Percentiles rank a stretch among this genome's conserved stretches.
Conservation (phyloP, 2,329 filamentous ascomycete species). For the Fusarium sp. region DNA sequence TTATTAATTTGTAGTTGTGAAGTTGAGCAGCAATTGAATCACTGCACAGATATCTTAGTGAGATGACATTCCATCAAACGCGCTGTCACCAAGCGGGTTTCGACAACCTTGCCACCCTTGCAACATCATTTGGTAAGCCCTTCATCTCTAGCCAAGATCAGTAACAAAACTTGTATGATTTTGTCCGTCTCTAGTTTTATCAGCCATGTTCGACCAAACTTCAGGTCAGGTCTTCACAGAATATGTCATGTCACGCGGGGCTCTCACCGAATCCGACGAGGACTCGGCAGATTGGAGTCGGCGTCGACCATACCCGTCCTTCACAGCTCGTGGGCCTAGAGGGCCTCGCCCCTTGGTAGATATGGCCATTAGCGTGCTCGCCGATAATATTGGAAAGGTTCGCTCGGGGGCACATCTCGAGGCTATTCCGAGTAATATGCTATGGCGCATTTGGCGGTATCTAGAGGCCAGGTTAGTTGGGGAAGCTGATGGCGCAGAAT, state of each 20-base stretch:
- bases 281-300: slow-evolving; percentile 54
- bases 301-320: slow-evolving; percentile 46
- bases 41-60: not conserved
- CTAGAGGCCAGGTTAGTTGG: slow-evolving; percentile 55
- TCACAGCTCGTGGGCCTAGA: slow-evolving; percentile 45
- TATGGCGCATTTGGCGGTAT: slow-evolving; percentile 56
- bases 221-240: slow-evolving; percentile 55
- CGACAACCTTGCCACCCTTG: slow-evolving; percentile 20
- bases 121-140: slow-evolving; percentile 7
- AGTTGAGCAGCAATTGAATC: not conserved
- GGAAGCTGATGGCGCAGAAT: not conserved
- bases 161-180: not conserved
- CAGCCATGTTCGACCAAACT: slow-evolving; percentile 51
- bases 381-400: slow-evolving; percentile 54
- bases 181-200: not conserved
- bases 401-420: slow-evolving; percentile 51
- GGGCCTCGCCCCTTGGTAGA: slow-evolving; percentile 56
- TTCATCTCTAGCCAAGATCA: not conserved
- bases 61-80: slow-evolving; percentile 22
- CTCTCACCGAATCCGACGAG: slow-evolving; percentile 38
- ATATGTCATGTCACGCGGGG: slow-evolving; percentile 51
- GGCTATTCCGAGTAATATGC: slow-evolving; percentile 51
- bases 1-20: not conserved
- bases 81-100: slow-evolving; percentile 9
- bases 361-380: slow-evolving; percentile 55